Base-by-base conservation (phyloP, 192 early-diverging fungal genomes). In the Coemansia guatemalensis region DNA sequence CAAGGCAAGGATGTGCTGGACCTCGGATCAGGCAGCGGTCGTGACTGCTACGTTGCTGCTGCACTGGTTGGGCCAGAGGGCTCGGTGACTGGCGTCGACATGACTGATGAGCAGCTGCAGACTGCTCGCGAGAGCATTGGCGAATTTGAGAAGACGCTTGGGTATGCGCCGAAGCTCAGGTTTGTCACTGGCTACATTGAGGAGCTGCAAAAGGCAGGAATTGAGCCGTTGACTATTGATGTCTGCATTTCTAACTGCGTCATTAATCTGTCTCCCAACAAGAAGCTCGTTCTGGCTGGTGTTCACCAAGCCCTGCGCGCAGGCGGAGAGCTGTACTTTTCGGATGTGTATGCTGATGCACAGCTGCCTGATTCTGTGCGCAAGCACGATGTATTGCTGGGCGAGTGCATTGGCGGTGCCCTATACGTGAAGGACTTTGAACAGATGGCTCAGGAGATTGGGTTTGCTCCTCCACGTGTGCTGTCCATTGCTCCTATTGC, bases 31-130 rank as follows among this genome's bases (percentile, higher is more conserved):
- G 81, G 81, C 23, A 53, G 65, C n/a, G 81, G 81, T 7, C 77
- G 72, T 29, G 81, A 82, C 73, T 79, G 81, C 64, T 80, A 80
- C 56, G 75, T 79, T 23, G 81, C 81, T 8, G 76, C 81, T 12
- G 49, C 47, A 30, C 69, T 79, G 25, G 81, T 78, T 33, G 81
- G 81, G 1, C 72, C 62, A 22, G 22, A 52, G 5, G 81, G 81
- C 33, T 62, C 64, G 64, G 81, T 82, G 8, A 73, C 64, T 7
- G 81, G 81, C 32, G 57, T 82, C 2, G 81, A 82, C 49, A 82
- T 82, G 81, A 82, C 81, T 18, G 81, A 78, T 56, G 81, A 82
- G 66, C 72, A 75, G 65, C 69, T 82, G 53, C 53, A 53, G 2
- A 66, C 71, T 11, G 81, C 81, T 8, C 69, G 69, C 35, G 70